phyloP scores from a whole-genome alignment of 2,329 filamentous ascomycete species.

The Ploettnerulaceae sp. region DNA sequence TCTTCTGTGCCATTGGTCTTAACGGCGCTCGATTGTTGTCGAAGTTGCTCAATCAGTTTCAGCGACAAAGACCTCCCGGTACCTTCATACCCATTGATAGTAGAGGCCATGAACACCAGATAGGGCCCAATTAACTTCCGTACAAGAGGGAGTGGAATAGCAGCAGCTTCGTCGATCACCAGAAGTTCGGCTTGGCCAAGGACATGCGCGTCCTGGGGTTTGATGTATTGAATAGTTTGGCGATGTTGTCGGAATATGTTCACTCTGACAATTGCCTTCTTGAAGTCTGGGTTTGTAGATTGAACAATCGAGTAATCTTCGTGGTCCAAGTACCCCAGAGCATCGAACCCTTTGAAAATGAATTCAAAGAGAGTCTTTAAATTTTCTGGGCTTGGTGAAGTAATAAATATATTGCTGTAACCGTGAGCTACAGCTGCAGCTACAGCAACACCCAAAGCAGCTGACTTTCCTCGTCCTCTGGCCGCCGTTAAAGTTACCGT shows the following conservation, averaged over 20 bases:
- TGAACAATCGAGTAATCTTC: conserved; percentile 97
- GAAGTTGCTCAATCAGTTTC: conserved; percentile 94
- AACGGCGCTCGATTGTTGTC: conserved; percentile 78
- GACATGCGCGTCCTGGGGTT: conserved; percentile 92
- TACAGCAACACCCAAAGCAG: conserved; percentile 88
- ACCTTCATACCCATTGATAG: conserved; percentile 97
- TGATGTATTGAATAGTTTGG: conserved; percentile 97
- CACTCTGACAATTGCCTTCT: conserved; percentile 96
- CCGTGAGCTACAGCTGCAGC: conserved; percentile 92
- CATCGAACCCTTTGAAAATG: conserved; percentile 96
- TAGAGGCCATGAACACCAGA: conserved; percentile 98
- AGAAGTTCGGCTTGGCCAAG: conserved; percentile 91
- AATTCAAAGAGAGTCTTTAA: conserved; percentile 98
- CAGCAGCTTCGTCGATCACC: conserved; percentile 95
- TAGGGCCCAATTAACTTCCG: conserved; percentile 95
- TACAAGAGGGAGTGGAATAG: conserved; percentile 89
- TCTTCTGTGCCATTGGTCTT: conserved; percentile 49
- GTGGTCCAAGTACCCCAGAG: conserved; percentile 88
- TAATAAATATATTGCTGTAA: conserved; percentile 99
- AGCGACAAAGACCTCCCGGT: conserved; percentile 91
- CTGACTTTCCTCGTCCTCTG: conserved; percentile 94
- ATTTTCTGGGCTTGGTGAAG: conserved; percentile 94
- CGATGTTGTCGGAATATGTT: conserved; percentile 93
- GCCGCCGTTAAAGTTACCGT: conserved; percentile 92
- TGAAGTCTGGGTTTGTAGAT: conserved; percentile 96